Base-by-base conservation (phyloP, 768 basidiomycete genomes). In the Leccinum uliginosum region DNA sequence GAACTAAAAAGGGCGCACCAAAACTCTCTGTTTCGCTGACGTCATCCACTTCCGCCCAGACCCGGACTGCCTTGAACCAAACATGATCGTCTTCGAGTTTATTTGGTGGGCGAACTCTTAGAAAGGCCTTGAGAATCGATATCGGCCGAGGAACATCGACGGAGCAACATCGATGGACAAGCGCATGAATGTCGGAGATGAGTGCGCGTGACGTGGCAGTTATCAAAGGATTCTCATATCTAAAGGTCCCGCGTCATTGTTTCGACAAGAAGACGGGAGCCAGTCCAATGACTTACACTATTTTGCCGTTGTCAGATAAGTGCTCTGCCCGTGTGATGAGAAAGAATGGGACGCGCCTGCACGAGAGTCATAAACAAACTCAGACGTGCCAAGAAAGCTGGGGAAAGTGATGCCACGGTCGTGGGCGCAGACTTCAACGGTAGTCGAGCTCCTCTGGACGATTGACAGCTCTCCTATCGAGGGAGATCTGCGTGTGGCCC, bases 11-110 rank as follows among this genome's bases (percentile, higher is more conserved):
- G 55, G 40, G 47, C 78, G 54, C 64, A 89, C 89, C 89, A 66
- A 89, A 92, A 60, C 83, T 86, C 63, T 91, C 90, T 66, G 79
- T 86, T 71, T 91, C 89, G 63, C 81, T 86, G 49, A 90, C 76
- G 60, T 91, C 87, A 35, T 82, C 81, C 40, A 91, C 75, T 62
- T 91, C 87, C 4, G 82, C 84, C 89, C 89, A 91, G 38, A 86
- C 78, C 29, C 83, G 80, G 54, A 88, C 58, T 6, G 80, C 85
- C 60, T 79, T 82, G 68, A 89, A 87, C 69, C 85, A 80, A 15
- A 80, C 71, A 34, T 11, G 29, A 30, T 70, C 72, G 6, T 73
- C 74, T 48, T 66, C 68, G 23, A 19, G 30, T 19, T 30, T 55
- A 38, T 59, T 34, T 59, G 46, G 59, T 24, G 62, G 57, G 29